Evolutionary conservation across 164 flowering plant species (phyloP), one percentile per base, ranked within the genome.

Genomic region (Stephania cephalantha): DNA sequence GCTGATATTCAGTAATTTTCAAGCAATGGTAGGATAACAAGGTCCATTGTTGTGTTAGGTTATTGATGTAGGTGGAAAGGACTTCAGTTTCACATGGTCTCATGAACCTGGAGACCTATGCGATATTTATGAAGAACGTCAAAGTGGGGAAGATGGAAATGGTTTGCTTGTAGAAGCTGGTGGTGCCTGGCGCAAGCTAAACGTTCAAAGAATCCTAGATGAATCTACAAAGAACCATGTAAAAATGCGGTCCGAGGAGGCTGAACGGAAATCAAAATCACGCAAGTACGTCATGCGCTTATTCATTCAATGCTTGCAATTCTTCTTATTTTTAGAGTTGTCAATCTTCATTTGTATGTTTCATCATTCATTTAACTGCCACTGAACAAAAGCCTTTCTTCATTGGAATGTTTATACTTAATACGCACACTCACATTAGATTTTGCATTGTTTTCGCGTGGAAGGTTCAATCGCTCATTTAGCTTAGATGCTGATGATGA

Each of bases 121-220:
- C 85, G 99, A 94, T 78, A 89, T 94, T 76, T 96, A 94, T 83
- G 97, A 96, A 86, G 97, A 96, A 82, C 85, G 87, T 72, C 86
- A 75, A 81, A 86, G 90, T 81, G 94, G 91, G 35, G 97, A 88
- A 76, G 89, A 87, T 81, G 94, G 94, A 81, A 84, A 83, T 83
- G 99, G 98, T 29, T 82, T 91, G 84, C 97, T 96, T 81, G 89
- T 94, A 76, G 98, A 94, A 85, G 88, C 97, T 79, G 97, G 98
- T 13, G 85, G 88, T 80, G 88, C 90, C 31, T 92, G 95, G 97
- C 94, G 98, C 74, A 96, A 96, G 84, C 78, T 96, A 78, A 96
- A 88, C 80, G 92, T 94, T 75, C 97, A 92, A 69, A 90, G 99
- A 30, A 79, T 88, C 35, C 82, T 96, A 85, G 99, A 96, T 74